phyloP scores from a whole-genome alignment of 331 rosid genomes.

The Acacia pycnantha region DNA sequence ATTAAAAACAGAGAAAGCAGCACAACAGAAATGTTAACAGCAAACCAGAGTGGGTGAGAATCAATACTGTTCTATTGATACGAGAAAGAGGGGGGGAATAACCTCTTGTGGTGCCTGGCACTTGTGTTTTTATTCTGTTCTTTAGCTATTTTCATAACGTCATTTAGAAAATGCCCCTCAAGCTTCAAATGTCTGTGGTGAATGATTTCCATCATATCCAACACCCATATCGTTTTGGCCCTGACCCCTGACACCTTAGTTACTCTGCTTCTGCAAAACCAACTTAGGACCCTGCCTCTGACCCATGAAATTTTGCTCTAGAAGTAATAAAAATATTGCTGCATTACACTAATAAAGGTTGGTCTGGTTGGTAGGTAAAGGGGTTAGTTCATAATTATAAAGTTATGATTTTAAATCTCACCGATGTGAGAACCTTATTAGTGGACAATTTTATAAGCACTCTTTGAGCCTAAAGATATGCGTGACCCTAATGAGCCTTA shows the following conservation, averaged over 20 bases:
- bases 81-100: too few relatives aligned
- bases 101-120: too few relatives aligned
- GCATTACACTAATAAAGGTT: background rate
- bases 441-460: too few relatives aligned
- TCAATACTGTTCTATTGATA: too few relatives aligned
- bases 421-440: too few relatives aligned
- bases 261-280: slow-evolving; percentile 57
- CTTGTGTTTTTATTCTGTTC: too few relatives aligned
- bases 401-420: too few relatives aligned
- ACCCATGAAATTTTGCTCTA: slow-evolving; percentile 76
- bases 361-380: too few relatives aligned
- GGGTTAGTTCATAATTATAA: too few relatives aligned
- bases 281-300: slow-evolving; percentile 67
- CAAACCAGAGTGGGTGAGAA: background rate
- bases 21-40: background rate
- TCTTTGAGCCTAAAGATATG: accelerated
- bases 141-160: too few relatives aligned
- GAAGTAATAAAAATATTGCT: slow-evolving; percentile 67
- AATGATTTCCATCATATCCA: slow-evolving; percentile 48
- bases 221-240: slow-evolving; percentile 54
- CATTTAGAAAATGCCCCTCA: too few relatives aligned
- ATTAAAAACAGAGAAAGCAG: background rate
- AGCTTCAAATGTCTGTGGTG: background rate
- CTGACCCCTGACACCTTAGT: slow-evolving; percentile 54
- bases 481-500: too few relatives aligned